phyloP scores from a whole-genome alignment of 2,329 filamentous ascomycete genomes.

The Aureobasidium uvarum region DNA sequence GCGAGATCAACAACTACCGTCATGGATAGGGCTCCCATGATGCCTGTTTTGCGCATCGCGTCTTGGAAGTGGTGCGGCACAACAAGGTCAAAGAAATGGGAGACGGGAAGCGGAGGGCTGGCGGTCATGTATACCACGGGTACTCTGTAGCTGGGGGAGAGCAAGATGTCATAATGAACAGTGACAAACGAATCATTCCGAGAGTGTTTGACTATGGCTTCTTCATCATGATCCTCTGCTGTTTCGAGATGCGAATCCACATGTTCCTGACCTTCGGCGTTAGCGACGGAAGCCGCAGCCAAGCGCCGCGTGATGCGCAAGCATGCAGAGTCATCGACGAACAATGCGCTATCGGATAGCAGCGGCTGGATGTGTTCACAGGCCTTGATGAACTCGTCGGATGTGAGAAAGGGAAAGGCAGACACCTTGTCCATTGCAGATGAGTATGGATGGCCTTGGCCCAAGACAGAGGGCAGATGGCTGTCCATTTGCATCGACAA shows the following conservation, averaged over 20 bases:
- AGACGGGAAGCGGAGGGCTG: conserved; percentile 22
- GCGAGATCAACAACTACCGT: conserved; percentile 32
- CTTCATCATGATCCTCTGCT: conserved; percentile 10
- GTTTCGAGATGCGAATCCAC: background rate
- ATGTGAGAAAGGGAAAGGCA: conserved; percentile 36
- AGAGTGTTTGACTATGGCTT: background rate
- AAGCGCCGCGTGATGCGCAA: conserved; percentile 25
- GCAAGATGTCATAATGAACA: conserved; percentile 42
- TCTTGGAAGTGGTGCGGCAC: conserved; percentile 38
- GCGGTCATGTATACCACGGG: conserved; percentile 47
- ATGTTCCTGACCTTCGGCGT: conserved; percentile 10
- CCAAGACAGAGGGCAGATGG: background rate
- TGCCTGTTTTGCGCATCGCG: conserved; percentile 35
- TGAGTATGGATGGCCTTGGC: background rate
- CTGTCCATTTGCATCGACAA: background rate
- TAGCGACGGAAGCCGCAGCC: background rate
- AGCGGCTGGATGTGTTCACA: conserved; percentile 35
- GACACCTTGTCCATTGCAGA: conserved; percentile 11
- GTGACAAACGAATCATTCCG: conserved; percentile 31
- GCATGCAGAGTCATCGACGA: background rate
- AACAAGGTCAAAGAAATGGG: conserved; percentile 40
- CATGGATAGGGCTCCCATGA: conserved; percentile 41
- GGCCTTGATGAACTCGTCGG: conserved; percentile 36
- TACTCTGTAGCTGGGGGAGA: conserved; percentile 47
- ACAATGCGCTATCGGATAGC: conserved; percentile 23